A percentile compares a stretch with the other conserved stretches of the same genome.
phyloP scores from a whole-genome alignment of 768 basidiomycete species.

The Pleurotus giganteus region DNA sequence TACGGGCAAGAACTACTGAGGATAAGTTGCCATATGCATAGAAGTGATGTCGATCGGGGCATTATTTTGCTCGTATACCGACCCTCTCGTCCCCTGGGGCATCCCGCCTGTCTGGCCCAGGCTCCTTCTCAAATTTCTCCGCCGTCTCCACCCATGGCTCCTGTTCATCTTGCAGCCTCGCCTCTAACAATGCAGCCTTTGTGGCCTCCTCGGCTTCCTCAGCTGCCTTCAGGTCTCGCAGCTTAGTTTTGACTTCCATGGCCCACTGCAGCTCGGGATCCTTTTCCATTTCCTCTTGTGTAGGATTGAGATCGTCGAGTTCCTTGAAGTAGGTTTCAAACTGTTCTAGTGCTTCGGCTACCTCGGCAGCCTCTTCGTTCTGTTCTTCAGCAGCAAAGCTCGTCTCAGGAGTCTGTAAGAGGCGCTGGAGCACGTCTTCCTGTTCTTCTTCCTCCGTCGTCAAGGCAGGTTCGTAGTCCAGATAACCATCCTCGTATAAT shows the following conservation, averaged over 20 bases:
- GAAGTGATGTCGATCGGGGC: too few species aligned
- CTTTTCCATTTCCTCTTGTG: neutral
- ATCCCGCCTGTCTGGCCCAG: too few species aligned
- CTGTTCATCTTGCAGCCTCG: too few species aligned
- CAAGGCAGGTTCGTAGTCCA: neutral
- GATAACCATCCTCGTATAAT: neutral
- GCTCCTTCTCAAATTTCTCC: too few species aligned
- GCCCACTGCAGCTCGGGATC: neutral
- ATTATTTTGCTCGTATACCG: too few species aligned
- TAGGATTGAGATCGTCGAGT: neutral
- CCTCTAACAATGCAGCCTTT: too few species aligned
- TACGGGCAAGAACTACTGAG: too few species aligned
- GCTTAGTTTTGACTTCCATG: neutral
- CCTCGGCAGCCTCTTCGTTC: neutral
- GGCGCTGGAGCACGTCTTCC: neutral
- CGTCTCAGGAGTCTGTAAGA: neutral
- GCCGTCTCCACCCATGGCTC: too few species aligned
- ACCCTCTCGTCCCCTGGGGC: too few species aligned
- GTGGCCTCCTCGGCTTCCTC: neutral
- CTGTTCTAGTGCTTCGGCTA: neutral
- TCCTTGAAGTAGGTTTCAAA: neutral
- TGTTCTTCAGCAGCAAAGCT: neutral
- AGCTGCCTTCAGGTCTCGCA: neutral
- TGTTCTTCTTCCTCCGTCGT: slow-evolving; percentile 2
- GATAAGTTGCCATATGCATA: too few species aligned